Evolutionary conservation across 306 rosid species (phyloP).

Genomic region (Sindora glabra): DNA sequence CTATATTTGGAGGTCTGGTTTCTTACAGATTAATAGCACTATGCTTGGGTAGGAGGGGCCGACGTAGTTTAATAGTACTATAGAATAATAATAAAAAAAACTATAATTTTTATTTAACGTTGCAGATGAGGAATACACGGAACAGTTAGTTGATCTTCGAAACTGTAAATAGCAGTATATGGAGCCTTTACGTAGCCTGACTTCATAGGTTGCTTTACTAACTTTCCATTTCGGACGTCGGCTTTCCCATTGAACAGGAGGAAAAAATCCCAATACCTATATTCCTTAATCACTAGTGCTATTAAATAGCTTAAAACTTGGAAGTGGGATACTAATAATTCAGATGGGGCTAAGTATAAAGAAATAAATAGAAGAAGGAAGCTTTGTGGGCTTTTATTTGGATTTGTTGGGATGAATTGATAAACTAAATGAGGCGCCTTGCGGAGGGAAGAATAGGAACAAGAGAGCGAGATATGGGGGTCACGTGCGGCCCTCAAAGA

Average conservation of each 20-base stretch:
- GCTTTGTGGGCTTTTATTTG: no score
- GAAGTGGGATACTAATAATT: no score
- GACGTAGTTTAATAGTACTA: no score
- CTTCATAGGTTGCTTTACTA: not conserved
- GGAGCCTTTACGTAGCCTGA: not conserved
- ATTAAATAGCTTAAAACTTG: not conserved
- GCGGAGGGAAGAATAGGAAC: conserved; percentile 20
- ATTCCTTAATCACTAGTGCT: not conserved
- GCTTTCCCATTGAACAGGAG: conserved; percentile 2
- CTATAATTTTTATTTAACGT: no score
- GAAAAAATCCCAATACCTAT: not conserved
- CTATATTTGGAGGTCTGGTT: conserved; percentile 32
- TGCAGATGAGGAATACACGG: not conserved
- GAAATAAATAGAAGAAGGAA: no score
- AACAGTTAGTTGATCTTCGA: conserved; percentile 4
- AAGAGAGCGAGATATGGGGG: conserved; percentile 31
- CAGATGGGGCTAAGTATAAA: no score
- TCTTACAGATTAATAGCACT: conserved; percentile 17
- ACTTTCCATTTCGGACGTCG: conserved; percentile 12
- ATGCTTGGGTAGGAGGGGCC: no score
- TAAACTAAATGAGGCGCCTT: no score
- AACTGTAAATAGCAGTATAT: not conserved
- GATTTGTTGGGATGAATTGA: no score
- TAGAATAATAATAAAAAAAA: no score
- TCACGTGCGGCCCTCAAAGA: conserved; percentile 43